Evolutionary conservation across 2,329 filamentous ascomycete species (phyloP).

Genomic region (Thelonectria blattea): DNA sequence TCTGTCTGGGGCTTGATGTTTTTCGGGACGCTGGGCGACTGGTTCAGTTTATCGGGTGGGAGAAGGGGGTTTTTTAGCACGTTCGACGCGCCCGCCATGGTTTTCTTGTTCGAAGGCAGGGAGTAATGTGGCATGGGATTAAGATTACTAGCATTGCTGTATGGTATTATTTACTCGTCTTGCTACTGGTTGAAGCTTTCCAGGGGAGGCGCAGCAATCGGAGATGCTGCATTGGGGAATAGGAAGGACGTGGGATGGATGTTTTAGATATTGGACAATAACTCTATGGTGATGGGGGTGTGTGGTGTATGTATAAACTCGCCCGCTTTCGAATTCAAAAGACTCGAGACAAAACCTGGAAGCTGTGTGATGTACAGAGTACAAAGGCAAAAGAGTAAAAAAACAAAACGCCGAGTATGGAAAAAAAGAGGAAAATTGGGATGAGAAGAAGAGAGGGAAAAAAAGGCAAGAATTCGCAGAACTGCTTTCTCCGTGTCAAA

Average conservation of each 20-base stretch:
- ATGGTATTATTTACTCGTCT: not conserved
- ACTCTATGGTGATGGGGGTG: too few species aligned
- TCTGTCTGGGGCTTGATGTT: not conserved
- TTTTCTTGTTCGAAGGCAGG: too few species aligned
- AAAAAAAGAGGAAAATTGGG: not conserved
- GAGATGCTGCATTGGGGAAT: too few species aligned
- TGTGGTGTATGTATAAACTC: not conserved
- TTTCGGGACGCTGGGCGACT: not conserved
- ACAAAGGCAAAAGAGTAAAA: not conserved
- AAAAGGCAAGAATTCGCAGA: slow-evolving; percentile 3
- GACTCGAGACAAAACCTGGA: not conserved
- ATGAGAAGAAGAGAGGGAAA: slow-evolving; percentile 16
- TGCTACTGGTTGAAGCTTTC: not conserved
- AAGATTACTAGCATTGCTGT: not conserved
- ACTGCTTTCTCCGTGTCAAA: slow-evolving; percentile 21
- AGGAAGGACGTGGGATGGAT: not conserved
- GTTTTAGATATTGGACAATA: not conserved
- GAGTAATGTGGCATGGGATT: slow-evolving; percentile 1
- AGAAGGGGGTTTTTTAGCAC: too few species aligned
- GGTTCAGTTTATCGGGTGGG: not conserved
- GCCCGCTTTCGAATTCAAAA: not conserved
- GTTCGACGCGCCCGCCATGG: too few species aligned
- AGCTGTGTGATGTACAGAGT: not conserved
- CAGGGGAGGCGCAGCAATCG: not conserved
- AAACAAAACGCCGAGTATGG: not conserved